Evolutionary conservation across 2,329 filamentous ascomycete genomes (phyloP).

Genomic region (Ascochyta viciae-villosae): DNA sequence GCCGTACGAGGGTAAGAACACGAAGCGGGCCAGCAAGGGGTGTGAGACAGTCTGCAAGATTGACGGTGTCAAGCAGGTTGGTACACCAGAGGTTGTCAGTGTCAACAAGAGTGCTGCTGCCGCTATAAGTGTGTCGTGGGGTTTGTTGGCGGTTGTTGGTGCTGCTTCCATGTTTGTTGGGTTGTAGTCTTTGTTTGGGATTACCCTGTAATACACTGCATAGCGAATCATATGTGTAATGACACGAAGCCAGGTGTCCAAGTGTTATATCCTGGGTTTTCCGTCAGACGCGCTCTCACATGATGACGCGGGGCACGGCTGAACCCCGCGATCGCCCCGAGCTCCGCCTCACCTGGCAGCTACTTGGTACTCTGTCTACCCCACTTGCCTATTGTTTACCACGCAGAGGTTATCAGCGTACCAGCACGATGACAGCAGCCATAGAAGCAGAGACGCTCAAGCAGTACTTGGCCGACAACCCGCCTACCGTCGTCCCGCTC

Average conservation of each 20-base stretch:
- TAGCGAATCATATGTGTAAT: slow-evolving; percentile 1
- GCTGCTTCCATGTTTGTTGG: slow-evolving; percentile 30
- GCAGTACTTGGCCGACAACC: slow-evolving; percentile 90
- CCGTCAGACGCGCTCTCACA: neutral
- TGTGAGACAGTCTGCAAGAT: slow-evolving; percentile 49
- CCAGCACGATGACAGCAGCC: slow-evolving; percentile 31
- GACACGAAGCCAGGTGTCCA: no score
- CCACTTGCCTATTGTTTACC: neutral
- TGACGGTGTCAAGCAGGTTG: slow-evolving; percentile 43
- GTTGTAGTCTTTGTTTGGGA: slow-evolving; percentile 15
- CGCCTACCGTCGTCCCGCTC: slow-evolving; percentile 85
- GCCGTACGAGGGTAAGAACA: slow-evolving; percentile 33
- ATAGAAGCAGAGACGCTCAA: slow-evolving; percentile 56
- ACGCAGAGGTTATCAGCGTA: neutral
- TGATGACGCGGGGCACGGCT: neutral
- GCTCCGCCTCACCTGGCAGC: neutral
- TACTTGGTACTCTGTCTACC: neutral
- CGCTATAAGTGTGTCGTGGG: slow-evolving; percentile 37
- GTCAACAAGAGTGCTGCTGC: slow-evolving; percentile 23
- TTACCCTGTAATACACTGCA: slow-evolving; percentile 5
- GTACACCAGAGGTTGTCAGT: slow-evolving; percentile 45
- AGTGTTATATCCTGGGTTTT: neutral
- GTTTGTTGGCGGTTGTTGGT: slow-evolving; percentile 31
- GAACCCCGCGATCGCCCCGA: neutral
- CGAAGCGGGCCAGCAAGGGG: slow-evolving; percentile 33